Evolutionary conservation across 108 stramenopile genomes (phyloP).

Genomic region (Parmales sp.): DNA sequence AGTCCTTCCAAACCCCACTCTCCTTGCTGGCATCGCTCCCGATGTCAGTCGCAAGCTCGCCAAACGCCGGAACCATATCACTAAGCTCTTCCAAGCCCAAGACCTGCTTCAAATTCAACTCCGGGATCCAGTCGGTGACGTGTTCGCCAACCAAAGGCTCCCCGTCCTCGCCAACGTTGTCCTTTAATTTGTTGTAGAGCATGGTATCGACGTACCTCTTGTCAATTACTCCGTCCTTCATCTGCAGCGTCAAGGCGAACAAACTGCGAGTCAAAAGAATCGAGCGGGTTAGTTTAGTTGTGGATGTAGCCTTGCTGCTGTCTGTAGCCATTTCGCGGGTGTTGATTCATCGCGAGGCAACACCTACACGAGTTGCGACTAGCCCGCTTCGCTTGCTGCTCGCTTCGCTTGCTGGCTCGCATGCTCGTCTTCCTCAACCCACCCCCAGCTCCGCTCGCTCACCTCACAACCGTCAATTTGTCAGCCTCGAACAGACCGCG

Average conservation of each 20-base stretch:
- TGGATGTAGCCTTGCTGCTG: no score
- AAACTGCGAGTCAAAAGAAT: no score
- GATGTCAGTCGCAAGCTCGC: conserved; percentile 44
- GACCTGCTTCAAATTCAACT: conserved; percentile 35
- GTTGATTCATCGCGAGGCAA: no score
- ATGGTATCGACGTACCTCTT: conserved; percentile 39
- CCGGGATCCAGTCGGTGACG: conserved; percentile 45
- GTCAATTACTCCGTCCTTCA: conserved; percentile 32
- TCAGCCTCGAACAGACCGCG: conserved; percentile 54
- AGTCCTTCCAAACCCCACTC: conserved; percentile 39
- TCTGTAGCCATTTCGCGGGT: no score
- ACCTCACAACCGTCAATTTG: conserved; percentile 50
- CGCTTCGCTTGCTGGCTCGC: no score
- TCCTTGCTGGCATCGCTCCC: conserved; percentile 21
- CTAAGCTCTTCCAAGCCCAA: conserved; percentile 32
- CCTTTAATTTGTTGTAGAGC: conserved; percentile 10
- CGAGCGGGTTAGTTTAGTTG: no score
- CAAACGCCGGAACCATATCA: conserved; percentile 26
- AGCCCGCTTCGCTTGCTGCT: no score
- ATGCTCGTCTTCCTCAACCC: no score
- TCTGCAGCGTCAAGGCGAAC: conserved; percentile 39
- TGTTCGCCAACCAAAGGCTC: conserved; percentile 31
- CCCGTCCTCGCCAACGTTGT: conserved; percentile 13
- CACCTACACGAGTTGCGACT: no score
- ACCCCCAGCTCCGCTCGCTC: no score